Evolutionary conservation across 2,329 filamentous ascomycete species (phyloP).

Genomic region (Verticillium alfalfae): DNA sequence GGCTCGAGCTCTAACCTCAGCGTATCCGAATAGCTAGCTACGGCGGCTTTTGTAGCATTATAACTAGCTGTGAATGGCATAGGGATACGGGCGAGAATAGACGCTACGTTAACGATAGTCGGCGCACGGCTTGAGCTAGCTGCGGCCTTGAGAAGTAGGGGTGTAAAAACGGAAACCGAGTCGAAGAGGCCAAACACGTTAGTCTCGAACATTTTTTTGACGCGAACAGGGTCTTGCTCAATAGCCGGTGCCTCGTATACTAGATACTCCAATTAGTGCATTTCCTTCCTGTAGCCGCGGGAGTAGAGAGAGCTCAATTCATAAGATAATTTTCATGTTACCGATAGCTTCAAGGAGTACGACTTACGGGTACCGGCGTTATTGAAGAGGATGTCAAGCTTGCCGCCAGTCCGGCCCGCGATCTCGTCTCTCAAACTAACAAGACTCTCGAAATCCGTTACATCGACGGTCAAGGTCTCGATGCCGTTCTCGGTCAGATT

Average conservation of each 20-base stretch:
- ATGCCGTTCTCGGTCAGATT: slow-evolving; percentile 25
- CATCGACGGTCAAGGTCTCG: slow-evolving; percentile 32
- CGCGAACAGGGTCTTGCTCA: slow-evolving; percentile 13
- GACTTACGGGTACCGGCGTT: slow-evolving; percentile 28
- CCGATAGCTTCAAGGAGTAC: no score
- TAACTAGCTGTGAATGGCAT: slow-evolving; percentile 31
- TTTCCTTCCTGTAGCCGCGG: no score
- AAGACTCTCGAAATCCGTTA: slow-evolving; percentile 28
- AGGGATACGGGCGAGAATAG: slow-evolving; percentile 21
- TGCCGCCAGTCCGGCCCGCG: slow-evolving; percentile 23
- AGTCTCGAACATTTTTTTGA: slow-evolving; percentile 25
- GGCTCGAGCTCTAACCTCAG: slow-evolving; percentile 26
- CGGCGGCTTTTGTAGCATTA: slow-evolving; percentile 36
- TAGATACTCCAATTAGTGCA: not conserved
- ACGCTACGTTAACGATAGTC: slow-evolving; percentile 32
- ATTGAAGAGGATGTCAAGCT: slow-evolving; percentile 37
- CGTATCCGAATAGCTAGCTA: slow-evolving; percentile 29
- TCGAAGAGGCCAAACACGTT: slow-evolving; percentile 32
- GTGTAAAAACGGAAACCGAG: slow-evolving; percentile 30
- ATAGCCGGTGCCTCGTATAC: slow-evolving; percentile 14
- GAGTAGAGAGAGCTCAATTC: no score
- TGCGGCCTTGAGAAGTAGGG: slow-evolving; percentile 24
- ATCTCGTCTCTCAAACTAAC: slow-evolving; percentile 16
- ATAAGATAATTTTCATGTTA: no score
- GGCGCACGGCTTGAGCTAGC: slow-evolving; percentile 11